Base-by-base conservation (phyloP, 139 green algal genomes). In the Mychonastes homosphaera region DNA sequence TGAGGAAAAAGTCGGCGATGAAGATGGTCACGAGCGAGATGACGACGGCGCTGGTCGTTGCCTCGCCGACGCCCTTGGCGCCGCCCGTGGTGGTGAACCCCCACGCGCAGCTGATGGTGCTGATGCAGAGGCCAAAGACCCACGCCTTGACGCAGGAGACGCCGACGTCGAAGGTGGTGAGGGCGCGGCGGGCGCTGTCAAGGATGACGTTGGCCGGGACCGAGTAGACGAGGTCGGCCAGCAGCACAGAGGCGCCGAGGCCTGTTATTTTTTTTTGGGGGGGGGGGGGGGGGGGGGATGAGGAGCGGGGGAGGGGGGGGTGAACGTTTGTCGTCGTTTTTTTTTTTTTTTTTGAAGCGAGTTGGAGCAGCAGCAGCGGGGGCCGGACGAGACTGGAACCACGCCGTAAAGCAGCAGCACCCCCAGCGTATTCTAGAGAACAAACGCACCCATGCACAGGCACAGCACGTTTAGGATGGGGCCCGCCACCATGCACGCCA, bases 1-100 rank as follows among this genome's bases (percentile, higher is more conserved):
- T 94, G 38, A 99, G 75, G 19, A 90, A 65, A 62, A 99, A 99
- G 64, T 98, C 93, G n/a, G 81, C 77, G 4, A 99, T 76, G 56
- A 99, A 99, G 72, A 99, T 97, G 49, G 80, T 69, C 1, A 98
- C 90, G 29, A 99, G 77, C 0, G 78, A 92, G 65, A 98, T 97
- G 23, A 99, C 93, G 1, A 99, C 93, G 0, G 88, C 89, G 16
- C 77, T 88, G 15, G 93, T 99, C 41, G 93, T 99, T 41, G 77
- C 89, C 71, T 97, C 89, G 21, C 93, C 93, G 28, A 99, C 93
- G 7, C 93, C 92, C 74, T 99, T 99, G 47, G 92, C 92, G 2
- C 92, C 92, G n/a, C 92, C 92, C 2, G 68, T 85, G 18, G 93
- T 99, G 26, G 93, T 99, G 73, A 90, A 94, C 27, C 93, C 93